A percentile compares a stretch with the other conserved stretches of the same genome.
phyloP scores from a whole-genome alignment of 2,329 filamentous ascomycete genomes.

The Colletotrichum liriopes region DNA sequence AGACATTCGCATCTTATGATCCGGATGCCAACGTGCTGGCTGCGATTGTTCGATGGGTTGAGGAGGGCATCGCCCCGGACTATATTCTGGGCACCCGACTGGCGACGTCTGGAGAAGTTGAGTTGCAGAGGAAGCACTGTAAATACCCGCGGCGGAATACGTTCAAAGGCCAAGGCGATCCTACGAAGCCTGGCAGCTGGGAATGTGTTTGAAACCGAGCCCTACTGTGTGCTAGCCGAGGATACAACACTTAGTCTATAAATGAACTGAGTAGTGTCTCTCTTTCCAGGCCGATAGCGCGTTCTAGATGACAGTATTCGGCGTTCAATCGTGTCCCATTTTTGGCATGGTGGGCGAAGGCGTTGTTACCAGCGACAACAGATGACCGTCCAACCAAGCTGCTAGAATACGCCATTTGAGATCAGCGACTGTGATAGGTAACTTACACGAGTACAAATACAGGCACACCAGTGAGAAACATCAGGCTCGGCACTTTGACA shows the following conservation, averaged over 20 bases:
- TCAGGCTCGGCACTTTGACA: too few species aligned
- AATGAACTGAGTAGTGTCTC: neutral
- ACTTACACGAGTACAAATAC: too few species aligned
- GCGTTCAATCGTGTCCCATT: too few species aligned
- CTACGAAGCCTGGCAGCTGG: constrained; percentile 49
- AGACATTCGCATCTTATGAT: constrained; percentile 44
- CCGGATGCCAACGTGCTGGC: constrained; percentile 62
- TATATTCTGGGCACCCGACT: constrained; percentile 48
- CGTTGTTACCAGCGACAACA: too few species aligned
- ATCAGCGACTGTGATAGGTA: too few species aligned
- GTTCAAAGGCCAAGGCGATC: constrained; percentile 50
- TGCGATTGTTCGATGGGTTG: constrained; percentile 67
- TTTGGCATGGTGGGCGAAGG: too few species aligned
- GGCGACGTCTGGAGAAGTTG: constrained; percentile 52
- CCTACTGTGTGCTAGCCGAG: too few species aligned
- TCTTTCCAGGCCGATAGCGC: neutral
- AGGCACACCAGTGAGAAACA: too few species aligned
- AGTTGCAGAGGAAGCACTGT: constrained; percentile 54
- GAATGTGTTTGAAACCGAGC: constrained; percentile 43
- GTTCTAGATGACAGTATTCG: too few species aligned
- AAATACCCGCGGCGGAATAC: constrained; percentile 53
- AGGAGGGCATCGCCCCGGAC: constrained; percentile 59
- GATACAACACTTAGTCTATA: too few species aligned
- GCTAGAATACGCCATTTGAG: too few species aligned
- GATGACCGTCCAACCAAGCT: too few species aligned